Conservation (phyloP, 2,329 filamentous ascomycete species). For the Scedosporium apiospermum region DNA sequence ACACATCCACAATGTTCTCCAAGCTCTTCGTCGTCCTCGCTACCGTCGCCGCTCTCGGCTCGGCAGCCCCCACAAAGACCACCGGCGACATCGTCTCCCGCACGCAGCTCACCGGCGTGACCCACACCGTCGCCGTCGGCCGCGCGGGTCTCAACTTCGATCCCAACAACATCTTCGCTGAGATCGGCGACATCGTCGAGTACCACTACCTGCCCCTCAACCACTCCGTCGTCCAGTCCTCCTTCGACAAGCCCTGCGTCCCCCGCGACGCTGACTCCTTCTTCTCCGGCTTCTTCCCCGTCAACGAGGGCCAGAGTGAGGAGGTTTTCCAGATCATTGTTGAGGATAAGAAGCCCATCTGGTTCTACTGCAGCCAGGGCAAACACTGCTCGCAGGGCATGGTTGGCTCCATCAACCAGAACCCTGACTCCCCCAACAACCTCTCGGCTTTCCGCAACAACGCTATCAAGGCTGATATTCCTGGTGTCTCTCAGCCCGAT, state of each 20-base stretch:
- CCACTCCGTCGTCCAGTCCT: slow-evolving; percentile 37
- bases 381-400: slow-evolving; percentile 40
- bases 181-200: slow-evolving; percentile 40
- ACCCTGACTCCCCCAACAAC: slow-evolving; percentile 27
- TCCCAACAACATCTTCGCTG: slow-evolving; percentile 38
- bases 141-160: slow-evolving; percentile 36
- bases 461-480: slow-evolving; percentile 14
- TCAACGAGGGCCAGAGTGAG: slow-evolving; percentile 11
- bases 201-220: slow-evolving; percentile 44
- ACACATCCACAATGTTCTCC: slow-evolving; percentile 20
- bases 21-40: slow-evolving; percentile 19
- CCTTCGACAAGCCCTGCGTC: slow-evolving; percentile 31
- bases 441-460: slow-evolving; percentile 25
- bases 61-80: slow-evolving; percentile 22
- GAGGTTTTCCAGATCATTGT: slow-evolving; percentile 12
- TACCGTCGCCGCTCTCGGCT: slow-evolving; percentile 18
- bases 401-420: slow-evolving; percentile 40
- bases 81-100: slow-evolving; percentile 16
- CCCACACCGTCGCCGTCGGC: slow-evolving; percentile 36
- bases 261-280: slow-evolving; percentile 30
- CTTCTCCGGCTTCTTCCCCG: slow-evolving; percentile 34
- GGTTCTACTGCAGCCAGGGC: slow-evolving; percentile 50
- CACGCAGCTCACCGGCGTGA: slow-evolving; percentile 28
- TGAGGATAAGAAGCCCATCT: slow-evolving; percentile 43
- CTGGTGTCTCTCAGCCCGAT: slow-evolving; percentile 20